Percentiles rank a stretch among this genome's conserved stretches.
These are phyloP conservation scores for Solanum sparsipilum DNA, from an alignment of 257 asterid genomes.

Conservation along the genomic window DNA sequence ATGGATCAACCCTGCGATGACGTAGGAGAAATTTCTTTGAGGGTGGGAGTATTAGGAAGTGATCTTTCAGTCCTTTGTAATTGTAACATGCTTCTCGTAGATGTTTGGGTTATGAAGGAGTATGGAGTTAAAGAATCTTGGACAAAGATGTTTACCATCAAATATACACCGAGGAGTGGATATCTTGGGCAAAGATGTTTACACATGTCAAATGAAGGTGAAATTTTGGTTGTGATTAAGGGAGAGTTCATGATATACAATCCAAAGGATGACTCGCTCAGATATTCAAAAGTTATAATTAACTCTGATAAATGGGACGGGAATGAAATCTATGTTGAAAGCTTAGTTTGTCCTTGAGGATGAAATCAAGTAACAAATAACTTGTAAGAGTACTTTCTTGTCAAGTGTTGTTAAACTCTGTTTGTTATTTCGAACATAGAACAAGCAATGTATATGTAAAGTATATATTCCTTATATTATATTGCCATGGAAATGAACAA, in stretches of 20 bases:
- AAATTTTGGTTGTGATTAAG: neutral
- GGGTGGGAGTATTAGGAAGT: too few relatives aligned
- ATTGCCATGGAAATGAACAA: too few relatives aligned
- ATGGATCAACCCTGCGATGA: too few relatives aligned
- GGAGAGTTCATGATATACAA: neutral
- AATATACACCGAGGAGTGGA: neutral
- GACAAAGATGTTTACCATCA: conserved; percentile 6
- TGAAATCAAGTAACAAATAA: too few relatives aligned
- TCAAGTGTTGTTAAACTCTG: too few relatives aligned
- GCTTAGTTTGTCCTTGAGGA: neutral
- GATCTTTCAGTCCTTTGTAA: too few relatives aligned
- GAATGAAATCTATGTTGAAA: neutral
- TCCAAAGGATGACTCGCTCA: neutral
- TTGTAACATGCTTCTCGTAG: neutral
- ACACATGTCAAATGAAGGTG: neutral
- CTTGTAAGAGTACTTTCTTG: too few relatives aligned
- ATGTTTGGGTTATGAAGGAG: conserved; percentile 26
- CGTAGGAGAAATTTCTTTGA: too few relatives aligned
- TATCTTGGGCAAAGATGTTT: neutral
- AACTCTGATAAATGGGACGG: neutral
- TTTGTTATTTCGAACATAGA: too few relatives aligned
- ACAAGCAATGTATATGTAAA: too few relatives aligned
- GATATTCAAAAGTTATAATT: neutral
- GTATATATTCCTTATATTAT: too few relatives aligned
- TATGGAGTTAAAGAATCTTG: conserved; percentile 20